These are phyloP conservation scores for Simplicillium sp. DNA, from an alignment of 2,329 filamentous ascomycete genomes.

Conservation along the genomic window DNA sequence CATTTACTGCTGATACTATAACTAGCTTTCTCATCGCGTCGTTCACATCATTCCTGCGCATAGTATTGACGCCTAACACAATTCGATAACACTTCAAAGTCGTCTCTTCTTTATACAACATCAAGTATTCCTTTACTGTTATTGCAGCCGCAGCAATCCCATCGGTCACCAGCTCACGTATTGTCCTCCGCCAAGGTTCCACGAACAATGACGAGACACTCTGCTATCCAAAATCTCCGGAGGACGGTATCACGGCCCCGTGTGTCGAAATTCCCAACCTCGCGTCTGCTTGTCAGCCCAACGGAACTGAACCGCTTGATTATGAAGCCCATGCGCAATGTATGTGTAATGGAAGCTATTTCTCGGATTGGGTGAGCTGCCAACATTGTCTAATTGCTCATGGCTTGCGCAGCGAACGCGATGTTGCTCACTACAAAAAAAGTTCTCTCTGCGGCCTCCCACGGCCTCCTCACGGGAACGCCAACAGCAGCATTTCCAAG, in stretches of 20 bases:
- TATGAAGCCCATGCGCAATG: conserved; percentile 21
- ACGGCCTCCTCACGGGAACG: conserved; percentile 24
- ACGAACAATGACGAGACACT: conserved; percentile 1
- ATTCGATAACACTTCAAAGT: no score
- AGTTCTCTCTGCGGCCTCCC: conserved; percentile 24
- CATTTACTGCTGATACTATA: no score
- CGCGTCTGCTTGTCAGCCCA: conserved; percentile 18
- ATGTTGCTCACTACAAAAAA: conserved; percentile 20
- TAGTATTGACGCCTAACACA: no score
- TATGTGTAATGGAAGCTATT: conserved; percentile 33
- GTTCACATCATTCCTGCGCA: no score
- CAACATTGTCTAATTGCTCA: conserved; percentile 29
- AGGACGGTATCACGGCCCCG: conserved; percentile 9
- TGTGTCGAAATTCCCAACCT: conserved; percentile 19
- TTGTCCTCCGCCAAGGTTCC: neutral
- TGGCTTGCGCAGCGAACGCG: conserved; percentile 25
- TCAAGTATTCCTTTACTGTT: neutral
- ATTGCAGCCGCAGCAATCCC: neutral
- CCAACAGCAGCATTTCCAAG: conserved; percentile 24
- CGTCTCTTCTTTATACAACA: neutral
- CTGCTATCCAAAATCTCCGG: conserved; percentile 6
- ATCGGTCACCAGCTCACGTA: neutral
- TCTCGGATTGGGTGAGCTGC: conserved; percentile 31
- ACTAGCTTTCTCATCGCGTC: no score
- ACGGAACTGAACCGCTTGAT: conserved; percentile 14